phyloP scores from a whole-genome alignment of 129 eudicot genomes.

The Flaveria brownii region DNA sequence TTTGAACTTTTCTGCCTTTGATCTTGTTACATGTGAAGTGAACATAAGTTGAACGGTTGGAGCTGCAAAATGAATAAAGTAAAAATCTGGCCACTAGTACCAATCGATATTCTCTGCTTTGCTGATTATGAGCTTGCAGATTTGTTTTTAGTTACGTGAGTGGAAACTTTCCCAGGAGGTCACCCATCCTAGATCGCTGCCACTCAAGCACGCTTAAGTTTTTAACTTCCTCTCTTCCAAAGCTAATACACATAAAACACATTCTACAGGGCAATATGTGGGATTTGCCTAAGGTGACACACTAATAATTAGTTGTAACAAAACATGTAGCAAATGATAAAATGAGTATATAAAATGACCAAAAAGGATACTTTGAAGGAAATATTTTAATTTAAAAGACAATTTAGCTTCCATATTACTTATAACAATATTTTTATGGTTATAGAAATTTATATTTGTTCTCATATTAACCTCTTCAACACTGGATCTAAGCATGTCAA shows the following conservation, averaged over 20 bases:
- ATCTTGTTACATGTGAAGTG: conserved; percentile 64
- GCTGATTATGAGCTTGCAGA: background rate
- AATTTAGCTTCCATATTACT: background rate
- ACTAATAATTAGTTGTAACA: background rate
- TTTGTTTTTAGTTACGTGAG: background rate
- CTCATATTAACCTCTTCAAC: background rate
- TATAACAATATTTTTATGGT: background rate
- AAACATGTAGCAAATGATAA: background rate
- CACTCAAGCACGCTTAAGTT: background rate
- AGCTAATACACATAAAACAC: background rate
- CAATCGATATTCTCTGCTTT: background rate
- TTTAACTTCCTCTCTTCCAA: no score
- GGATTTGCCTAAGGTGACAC: background rate
- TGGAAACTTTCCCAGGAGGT: background rate
- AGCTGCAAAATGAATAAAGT: conserved; percentile 50
- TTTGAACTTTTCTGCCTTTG: conserved; percentile 74
- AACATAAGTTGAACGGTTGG: conserved; percentile 79
- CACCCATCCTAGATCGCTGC: background rate
- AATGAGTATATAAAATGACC: background rate
- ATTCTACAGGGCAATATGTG: background rate
- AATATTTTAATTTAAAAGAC: background rate
- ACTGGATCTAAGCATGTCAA: background rate
- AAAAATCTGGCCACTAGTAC: background rate
- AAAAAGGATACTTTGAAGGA: background rate
- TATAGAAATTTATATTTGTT: no score